Evolutionary conservation across 2,329 filamentous ascomycete species (phyloP), one percentile per base, ranked within the genome.

Genomic region (Chaetomiaceae sp.): DNA sequence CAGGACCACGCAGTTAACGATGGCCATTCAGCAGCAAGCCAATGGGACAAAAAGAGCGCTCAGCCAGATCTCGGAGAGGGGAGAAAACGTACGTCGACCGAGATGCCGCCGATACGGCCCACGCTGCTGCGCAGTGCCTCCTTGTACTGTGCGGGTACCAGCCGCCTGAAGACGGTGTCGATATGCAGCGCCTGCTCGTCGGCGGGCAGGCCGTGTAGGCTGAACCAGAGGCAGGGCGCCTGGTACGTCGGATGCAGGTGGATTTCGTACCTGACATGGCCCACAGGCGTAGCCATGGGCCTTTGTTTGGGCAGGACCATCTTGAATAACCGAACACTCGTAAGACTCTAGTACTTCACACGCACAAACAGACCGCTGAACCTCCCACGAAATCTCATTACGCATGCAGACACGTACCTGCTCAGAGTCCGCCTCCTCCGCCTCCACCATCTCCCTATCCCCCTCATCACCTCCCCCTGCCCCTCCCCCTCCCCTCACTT

Each of bases 161-260:
- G 71, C 54, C 76, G 75, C 51, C 79, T 73, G 63, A 88, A 88
- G 52, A 89, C 78, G 4, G 78, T 78, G 51, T 88, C 82, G 56
- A 88, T 70, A 57, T 76, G 74, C 58, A 83, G 74, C 11, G 78
- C 66, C 32, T 73, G 68, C 52, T 81, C 78, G 48, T 73, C 71
- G 38, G 69, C 65, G 15, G 76, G 74, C 48, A 81, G 66, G 49
- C 75, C 73, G 55, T 79, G 75, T 57, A 88, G 65, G 44, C 71
- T 78, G 68, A 91, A 88, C 78, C 86, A 90, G 46, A 90, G 72
- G 49, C 86, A 85, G 8, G 86, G 86, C 37, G 84, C 78, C 51
- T 76, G 76, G 66, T 90, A 91, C 47, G 82, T 86, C 45, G 83
- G 79, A 57, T 88, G 87, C 50, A 86, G 72, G 59, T 87, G 75